Percentiles rank a stretch among this genome's conserved stretches.
phyloP scores from a whole-genome alignment of 2,329 filamentous ascomycete species.

The Cytospora mali region DNA sequence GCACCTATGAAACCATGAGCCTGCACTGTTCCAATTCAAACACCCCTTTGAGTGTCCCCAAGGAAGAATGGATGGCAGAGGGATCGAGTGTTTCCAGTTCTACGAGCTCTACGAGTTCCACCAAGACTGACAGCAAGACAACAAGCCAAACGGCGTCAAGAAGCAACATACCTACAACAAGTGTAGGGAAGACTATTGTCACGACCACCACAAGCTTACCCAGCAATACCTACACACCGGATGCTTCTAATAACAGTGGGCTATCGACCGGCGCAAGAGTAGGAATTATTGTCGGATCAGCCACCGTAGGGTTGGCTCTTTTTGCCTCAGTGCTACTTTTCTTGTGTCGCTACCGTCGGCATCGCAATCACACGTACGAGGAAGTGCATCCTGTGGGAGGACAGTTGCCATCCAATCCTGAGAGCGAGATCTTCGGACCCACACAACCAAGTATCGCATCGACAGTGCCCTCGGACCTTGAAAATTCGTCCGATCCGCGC shows the following conservation, averaged over 20 bases:
- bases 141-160: conserved; percentile 30
- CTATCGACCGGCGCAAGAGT: conserved; percentile 34
- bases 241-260: conserved; percentile 10
- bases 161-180: conserved; percentile 29
- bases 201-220: conserved; percentile 17
- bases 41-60: conserved; percentile 46
- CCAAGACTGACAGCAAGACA: conserved; percentile 25
- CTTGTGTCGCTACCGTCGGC: conserved; percentile 32
- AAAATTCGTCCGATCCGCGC: conserved; percentile 6
- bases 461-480: conserved; percentile 13
- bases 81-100: conserved; percentile 31
- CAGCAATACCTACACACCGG: conserved; percentile 8
- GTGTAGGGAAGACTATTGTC: conserved; percentile 12
- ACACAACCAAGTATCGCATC: conserved; percentile 6
- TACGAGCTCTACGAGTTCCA: conserved; percentile 23
- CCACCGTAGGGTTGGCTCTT: conserved; percentile 30
- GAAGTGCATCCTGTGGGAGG: conserved; percentile 38
- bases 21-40: conserved; percentile 47
- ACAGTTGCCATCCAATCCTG: conserved; percentile 16
- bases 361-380: conserved; percentile 30
- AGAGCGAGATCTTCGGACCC: conserved; percentile 8
- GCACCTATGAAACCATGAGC: conserved; percentile 48
- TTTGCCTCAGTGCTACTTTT: conserved; percentile 31
- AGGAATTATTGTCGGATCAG: conserved; percentile 36
- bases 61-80: conserved; percentile 45